Conservation (phyloP, 192 early-diverging fungal species). For the Linnemannia exigua region DNA sequence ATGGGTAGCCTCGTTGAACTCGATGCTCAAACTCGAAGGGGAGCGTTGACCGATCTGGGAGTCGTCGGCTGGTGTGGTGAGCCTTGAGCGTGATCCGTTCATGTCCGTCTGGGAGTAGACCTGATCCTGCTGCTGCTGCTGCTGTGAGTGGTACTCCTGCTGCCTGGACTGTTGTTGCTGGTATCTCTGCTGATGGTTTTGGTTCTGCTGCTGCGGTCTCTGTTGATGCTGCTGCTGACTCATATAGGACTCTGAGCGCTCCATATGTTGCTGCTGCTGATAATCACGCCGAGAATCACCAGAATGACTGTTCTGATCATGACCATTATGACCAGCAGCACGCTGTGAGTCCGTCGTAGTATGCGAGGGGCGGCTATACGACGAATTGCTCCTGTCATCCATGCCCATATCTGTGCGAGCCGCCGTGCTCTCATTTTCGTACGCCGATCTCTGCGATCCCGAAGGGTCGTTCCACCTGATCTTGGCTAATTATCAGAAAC, state of each 20-base stretch:
- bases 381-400: constrained; percentile 15
- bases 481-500: constrained; percentile 54
- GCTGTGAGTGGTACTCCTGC: too few relatives aligned
- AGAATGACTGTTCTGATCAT: constrained; percentile 6
- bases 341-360: constrained; percentile 20
- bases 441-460: constrained; percentile 7
- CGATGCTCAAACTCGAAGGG: constrained; percentile 15
- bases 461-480: constrained; percentile 58
- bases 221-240: background rate
- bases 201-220: background rate
- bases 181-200: constrained; percentile 15
- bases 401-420: background rate
- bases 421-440: constrained; percentile 22
- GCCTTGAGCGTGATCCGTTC: constrained; percentile 7
- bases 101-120: constrained; percentile 6
- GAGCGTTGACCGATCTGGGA: background rate
- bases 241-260: background rate
- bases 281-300: background rate
- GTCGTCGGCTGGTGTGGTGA: constrained; percentile 9
- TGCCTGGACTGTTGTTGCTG: constrained; percentile 40
- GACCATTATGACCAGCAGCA: background rate
- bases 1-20: constrained; percentile 27
- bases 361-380: constrained; percentile 5
- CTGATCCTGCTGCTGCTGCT: constrained; percentile 19
- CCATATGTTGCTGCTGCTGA: constrained; percentile 5